Evolutionary conservation across 1,284 basidiomycete species (phyloP).

Genomic region (Apiotrichum akiyoshidainum): DNA sequence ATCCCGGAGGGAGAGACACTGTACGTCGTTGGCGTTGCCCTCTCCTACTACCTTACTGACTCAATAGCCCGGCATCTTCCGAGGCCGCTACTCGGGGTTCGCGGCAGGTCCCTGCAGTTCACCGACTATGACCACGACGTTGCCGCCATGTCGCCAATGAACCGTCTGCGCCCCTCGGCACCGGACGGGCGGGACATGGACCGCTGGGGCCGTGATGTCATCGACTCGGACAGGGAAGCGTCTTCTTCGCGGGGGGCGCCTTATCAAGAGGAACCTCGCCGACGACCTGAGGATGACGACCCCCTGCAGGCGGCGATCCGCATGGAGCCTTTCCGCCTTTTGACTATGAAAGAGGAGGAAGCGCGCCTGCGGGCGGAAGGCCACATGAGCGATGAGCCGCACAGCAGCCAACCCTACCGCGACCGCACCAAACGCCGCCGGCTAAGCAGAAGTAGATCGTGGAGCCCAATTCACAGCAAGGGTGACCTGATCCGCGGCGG

Average conservation of each 20-base stretch:
- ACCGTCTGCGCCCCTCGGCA: neutral
- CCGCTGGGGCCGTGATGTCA: neutral
- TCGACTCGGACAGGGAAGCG: neutral
- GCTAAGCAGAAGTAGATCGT: neutral
- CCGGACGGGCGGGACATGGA: neutral
- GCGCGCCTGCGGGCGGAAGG: slow-evolving; percentile 14
- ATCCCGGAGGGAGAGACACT: too few relatives aligned
- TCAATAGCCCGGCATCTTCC: neutral
- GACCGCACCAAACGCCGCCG: neutral
- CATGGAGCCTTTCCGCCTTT: slow-evolving; percentile 12
- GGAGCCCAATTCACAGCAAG: neutral
- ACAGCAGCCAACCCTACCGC: too few relatives aligned
- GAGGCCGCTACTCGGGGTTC: neutral
- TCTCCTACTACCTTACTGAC: neutral
- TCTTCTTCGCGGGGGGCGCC: neutral
- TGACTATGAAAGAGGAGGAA: slow-evolving; percentile 22
- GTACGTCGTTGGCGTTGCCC: neutral
- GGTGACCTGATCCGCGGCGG: neutral
- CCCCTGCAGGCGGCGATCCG: slow-evolving; percentile 4
- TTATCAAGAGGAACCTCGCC: neutral
- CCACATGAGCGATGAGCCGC: neutral
- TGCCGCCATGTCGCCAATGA: slow-evolving; percentile 3
- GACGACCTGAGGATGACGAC: slow-evolving; percentile 6
- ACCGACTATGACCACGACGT: neutral
- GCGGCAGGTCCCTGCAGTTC: neutral